These are phyloP conservation scores for Aspergillus ochraceoroseus DNA, from an alignment of 2,329 filamentous ascomycete genomes.

Conservation along the genomic window DNA sequence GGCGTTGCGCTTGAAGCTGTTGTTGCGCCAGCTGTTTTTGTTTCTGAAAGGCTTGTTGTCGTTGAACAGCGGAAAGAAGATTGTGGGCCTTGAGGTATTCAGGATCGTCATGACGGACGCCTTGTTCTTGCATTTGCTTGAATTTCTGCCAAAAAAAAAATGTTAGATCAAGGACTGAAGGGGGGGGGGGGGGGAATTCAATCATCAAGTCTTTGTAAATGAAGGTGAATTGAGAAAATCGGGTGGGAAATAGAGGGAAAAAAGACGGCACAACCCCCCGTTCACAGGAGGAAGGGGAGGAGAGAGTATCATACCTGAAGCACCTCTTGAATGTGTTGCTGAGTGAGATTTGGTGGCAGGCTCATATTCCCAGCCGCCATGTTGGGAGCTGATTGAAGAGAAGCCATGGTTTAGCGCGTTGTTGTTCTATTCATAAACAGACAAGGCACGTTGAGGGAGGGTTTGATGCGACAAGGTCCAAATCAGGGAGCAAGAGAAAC, in stretches of 20 bases:
- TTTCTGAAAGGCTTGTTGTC: constrained; percentile 56
- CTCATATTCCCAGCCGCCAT: constrained; percentile 61
- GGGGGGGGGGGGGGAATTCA: background rate
- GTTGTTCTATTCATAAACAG: constrained; percentile 31
- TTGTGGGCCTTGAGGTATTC: constrained; percentile 79
- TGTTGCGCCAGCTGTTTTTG: constrained; percentile 46
- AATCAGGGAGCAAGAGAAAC: constrained; percentile 20
- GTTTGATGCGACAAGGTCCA: constrained; percentile 23
- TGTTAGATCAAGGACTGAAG: constrained; percentile 44
- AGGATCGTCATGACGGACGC: constrained; percentile 74
- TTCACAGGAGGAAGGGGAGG: constrained; percentile 6
- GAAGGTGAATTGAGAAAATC: constrained; percentile 1
- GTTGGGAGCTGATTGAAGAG: constrained; percentile 66
- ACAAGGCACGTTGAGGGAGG: constrained; percentile 15
- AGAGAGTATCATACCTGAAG: constrained; percentile 44
- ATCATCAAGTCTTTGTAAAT: background rate
- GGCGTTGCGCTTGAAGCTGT: constrained; percentile 41
- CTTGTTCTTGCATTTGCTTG: constrained; percentile 79
- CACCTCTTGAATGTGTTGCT: constrained; percentile 72
- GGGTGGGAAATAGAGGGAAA: background rate
- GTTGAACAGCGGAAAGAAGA: constrained; percentile 67
- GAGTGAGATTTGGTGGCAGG: constrained; percentile 64
- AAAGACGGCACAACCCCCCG: background rate
- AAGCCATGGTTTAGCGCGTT: constrained; percentile 61
- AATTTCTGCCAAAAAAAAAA: constrained; percentile 65